Evolutionary conservation across 164 flowering plant genomes (phyloP), one percentile per base, ranked within the genome.

Genomic region (Magnolia officinalis): DNA sequence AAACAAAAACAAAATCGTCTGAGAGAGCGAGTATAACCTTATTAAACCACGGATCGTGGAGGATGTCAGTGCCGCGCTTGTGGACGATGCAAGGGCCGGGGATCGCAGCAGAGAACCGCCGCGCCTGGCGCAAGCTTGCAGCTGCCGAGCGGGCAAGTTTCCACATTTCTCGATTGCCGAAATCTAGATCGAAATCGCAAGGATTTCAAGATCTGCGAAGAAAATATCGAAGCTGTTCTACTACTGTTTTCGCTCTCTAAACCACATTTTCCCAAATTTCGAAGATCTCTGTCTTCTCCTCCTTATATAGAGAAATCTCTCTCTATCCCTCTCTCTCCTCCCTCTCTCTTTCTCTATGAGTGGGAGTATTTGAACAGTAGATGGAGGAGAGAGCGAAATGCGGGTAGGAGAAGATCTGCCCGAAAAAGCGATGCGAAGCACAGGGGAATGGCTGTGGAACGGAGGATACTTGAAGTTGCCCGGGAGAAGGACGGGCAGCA

Each of bases 41-140:
- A 77, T 96, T 96, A 74, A 92, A 96, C 99, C 98, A 96, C 0
- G 99, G 98, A 87, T 94, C 99, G 72, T 94, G 98, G 50, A 96
- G 97, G 82, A 96, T 96, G 83, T 96, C 99, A 59, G 99, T 84
- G 18, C 99, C 98, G 1, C 99, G 97, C 86, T 96, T 96, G 83
- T 94, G 97, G 19, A 96, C 93, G 26, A 96, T 94, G 77, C 90
- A 89, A 29, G 99, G 97, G 66, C 93, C 94, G 8, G 98, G 92
- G 73, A 93, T 89, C 13, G 37, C 67, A 19, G 91, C 77, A 68
- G 87, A 85, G 78, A 85, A 84, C 78, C 87, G 80, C 87, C 93
- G 83, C 65, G 84, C 74, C 76, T 88, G 87, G 74, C 86, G 81
- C 61, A 83, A 70, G 52, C 70, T 73, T 71, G 88, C 51, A 24